Conservation (phyloP, 2,329 filamentous ascomycete species). For the Nothophaeocryptopus gaeumannii region DNA sequence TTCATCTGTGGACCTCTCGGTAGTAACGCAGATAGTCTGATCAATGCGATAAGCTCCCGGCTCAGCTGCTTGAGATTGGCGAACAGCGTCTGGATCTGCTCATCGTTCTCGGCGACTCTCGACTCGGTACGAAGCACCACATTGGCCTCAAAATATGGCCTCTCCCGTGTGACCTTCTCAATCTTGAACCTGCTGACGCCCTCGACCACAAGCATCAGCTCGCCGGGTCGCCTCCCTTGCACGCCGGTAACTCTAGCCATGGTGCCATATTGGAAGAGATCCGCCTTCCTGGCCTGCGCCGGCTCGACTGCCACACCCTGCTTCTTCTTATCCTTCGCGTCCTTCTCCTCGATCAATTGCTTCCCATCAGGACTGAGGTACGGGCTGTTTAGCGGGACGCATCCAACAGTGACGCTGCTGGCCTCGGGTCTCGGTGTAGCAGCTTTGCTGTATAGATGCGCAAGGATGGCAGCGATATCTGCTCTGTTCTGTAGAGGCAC, state of each 20-base stretch:
- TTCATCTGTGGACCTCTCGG: conserved; percentile 63
- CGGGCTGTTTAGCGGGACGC: conserved; percentile 78
- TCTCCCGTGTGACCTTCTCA: conserved; percentile 70
- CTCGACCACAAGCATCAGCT: conserved; percentile 83
- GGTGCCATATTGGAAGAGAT: conserved; percentile 81
- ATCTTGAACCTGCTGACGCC: conserved; percentile 75
- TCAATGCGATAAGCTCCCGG: conserved; percentile 77
- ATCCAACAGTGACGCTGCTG: conserved; percentile 74
- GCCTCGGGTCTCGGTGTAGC: conserved; percentile 62
- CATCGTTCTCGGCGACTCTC: conserved; percentile 41
- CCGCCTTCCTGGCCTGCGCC: conserved; percentile 47
- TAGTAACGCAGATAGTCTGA: conserved; percentile 81
- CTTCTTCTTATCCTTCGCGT: conserved; percentile 44
- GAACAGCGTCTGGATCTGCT: conserved; percentile 69
- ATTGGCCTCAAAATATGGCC: conserved; percentile 82
- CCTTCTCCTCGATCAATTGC: conserved; percentile 66
- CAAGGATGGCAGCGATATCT: conserved; percentile 84
- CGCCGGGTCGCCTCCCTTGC: conserved; percentile 46
- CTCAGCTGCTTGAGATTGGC: conserved; percentile 78
- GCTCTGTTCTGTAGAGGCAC: conserved; percentile 79
- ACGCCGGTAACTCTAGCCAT: conserved; percentile 54
- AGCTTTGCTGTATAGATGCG: conserved; percentile 76
- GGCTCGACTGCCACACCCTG: conserved; percentile 57
- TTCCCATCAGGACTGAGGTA: conserved; percentile 72
- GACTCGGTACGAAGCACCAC: conserved; percentile 68